Evolutionary conservation across 2,329 filamentous ascomycete species (phyloP).

Genomic region (Aspergillus latus): DNA sequence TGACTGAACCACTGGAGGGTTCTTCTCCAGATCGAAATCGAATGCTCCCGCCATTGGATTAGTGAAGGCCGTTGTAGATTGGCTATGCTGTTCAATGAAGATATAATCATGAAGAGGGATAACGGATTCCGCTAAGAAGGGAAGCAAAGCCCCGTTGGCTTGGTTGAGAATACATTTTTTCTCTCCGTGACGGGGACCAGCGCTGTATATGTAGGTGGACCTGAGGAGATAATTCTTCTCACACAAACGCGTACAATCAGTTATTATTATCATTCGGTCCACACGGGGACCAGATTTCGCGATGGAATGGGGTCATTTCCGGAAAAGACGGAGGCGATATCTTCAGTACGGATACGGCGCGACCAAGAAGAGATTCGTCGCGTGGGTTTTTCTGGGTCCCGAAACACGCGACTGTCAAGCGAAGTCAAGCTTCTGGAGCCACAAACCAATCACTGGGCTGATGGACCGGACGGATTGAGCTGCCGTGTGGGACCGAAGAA

Average conservation of each 20-base stretch:
- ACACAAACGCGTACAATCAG: background rate
- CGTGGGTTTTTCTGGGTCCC: conserved; percentile 1
- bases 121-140: background rate
- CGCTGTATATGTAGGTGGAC: conserved; percentile 8
- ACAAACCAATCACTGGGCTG: background rate
- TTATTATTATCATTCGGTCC: conserved; percentile 6
- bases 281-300: background rate
- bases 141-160: conserved; percentile 5
- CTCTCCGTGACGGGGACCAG: background rate
- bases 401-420: conserved; percentile 8
- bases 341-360: conserved; percentile 3
- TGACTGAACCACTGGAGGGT: conserved; percentile 29
- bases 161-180: conserved; percentile 5
- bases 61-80: conserved; percentile 14
- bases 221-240: background rate
- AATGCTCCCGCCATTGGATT: conserved; percentile 21
- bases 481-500: conserved; percentile 3
- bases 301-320: background rate
- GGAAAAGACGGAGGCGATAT: conserved; percentile 1
- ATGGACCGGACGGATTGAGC: background rate
- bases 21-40: conserved; percentile 36
- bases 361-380: background rate
- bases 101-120: background rate
- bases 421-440: conserved; percentile 1
- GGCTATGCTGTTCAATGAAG: background rate